phyloP scores from a whole-genome alignment of 805 yeast species.

The Teunomyces cretensis region DNA sequence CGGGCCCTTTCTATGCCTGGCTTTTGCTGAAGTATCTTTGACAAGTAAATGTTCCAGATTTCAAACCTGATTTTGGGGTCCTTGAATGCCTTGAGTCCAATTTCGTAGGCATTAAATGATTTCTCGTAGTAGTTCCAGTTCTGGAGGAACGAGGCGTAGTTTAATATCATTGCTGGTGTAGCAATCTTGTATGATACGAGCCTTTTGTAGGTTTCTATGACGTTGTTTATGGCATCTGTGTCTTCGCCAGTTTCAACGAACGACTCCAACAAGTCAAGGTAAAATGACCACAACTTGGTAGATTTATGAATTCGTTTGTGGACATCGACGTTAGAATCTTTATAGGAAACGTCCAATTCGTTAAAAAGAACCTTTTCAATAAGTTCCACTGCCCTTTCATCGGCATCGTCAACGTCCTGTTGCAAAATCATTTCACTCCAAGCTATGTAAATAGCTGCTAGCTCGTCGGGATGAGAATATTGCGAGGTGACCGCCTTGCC shows the following conservation, averaged over 20 bases:
- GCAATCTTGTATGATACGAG: slow-evolving; percentile 55
- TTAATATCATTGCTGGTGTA: slow-evolving; percentile 63
- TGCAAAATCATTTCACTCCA: slow-evolving; percentile 73
- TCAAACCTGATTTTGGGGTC: slow-evolving; percentile 58
- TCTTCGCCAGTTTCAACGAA: slow-evolving; percentile 40
- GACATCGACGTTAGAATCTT: not conserved
- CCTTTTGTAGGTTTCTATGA: slow-evolving; percentile 25
- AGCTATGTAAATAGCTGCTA: slow-evolving; percentile 65
- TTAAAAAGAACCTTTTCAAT: slow-evolving; percentile 26
- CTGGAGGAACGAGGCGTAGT: slow-evolving; percentile 63
- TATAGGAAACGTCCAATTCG: not conserved
- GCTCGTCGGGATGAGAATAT: slow-evolving; percentile 57
- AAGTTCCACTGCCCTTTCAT: slow-evolving; percentile 32
- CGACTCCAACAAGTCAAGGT: slow-evolving; percentile 68
- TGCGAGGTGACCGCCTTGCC: slow-evolving; percentile 72
- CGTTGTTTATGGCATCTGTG: slow-evolving; percentile 14
- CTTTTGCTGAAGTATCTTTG: slow-evolving; percentile 40
- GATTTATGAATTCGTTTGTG: slow-evolving; percentile 53
- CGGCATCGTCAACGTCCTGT: slow-evolving; percentile 39
- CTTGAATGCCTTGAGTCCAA: slow-evolving; percentile 60
- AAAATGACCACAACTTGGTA: slow-evolving; percentile 67
- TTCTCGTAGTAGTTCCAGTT: slow-evolving; percentile 46
- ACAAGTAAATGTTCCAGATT: slow-evolving; percentile 69
- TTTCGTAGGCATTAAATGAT: slow-evolving; percentile 63
- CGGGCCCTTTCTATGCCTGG: slow-evolving; percentile 41